A percentile compares a stretch with the other conserved stretches of the same genome.
phyloP scores from a whole-genome alignment of 177 flowering plant genomes.

The Vitis hybrid region DNA sequence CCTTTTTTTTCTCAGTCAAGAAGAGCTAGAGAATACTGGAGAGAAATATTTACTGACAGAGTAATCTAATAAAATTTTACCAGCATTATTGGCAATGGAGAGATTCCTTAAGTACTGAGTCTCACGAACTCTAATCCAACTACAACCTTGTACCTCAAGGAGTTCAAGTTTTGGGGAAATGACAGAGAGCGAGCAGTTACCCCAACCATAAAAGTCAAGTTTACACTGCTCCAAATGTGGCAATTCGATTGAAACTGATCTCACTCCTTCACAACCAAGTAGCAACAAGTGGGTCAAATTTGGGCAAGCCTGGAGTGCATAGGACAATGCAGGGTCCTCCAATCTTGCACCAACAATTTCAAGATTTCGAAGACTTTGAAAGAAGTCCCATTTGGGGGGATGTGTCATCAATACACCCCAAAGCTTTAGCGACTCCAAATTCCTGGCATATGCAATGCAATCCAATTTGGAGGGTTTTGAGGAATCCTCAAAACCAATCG shows the following conservation, averaged over 20 bases:
- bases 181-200: slow-evolving; percentile 57
- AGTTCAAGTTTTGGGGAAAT: slow-evolving; percentile 45
- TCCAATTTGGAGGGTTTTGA: slow-evolving; percentile 50
- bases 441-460: slow-evolving; percentile 41
- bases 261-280: slow-evolving; percentile 77
- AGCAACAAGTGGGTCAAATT: slow-evolving; percentile 56
- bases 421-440: slow-evolving; percentile 65
- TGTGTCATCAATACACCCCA: slow-evolving; percentile 77
- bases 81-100: slow-evolving; percentile 68
- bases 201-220: slow-evolving; percentile 73
- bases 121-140: slow-evolving; percentile 63
- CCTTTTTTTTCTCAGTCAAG: background rate
- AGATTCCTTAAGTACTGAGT: slow-evolving; percentile 47
- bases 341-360: slow-evolving; percentile 78
- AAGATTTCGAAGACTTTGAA: slow-evolving; percentile 49
- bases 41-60: background rate
- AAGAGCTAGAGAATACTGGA: background rate
- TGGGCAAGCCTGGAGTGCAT: slow-evolving; percentile 67
- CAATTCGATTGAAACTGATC: slow-evolving; percentile 55
- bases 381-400: slow-evolving; percentile 69
- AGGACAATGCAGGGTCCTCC: slow-evolving; percentile 51
- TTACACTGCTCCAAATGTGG: slow-evolving; percentile 62
- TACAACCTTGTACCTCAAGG: slow-evolving; percentile 81
- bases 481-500: slow-evolving; percentile 16
- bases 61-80: slow-evolving; percentile 29